These are phyloP conservation scores for Daedaleopsis nitida DNA, from an alignment of 768 basidiomycete genomes.

Conservation along the genomic window DNA sequence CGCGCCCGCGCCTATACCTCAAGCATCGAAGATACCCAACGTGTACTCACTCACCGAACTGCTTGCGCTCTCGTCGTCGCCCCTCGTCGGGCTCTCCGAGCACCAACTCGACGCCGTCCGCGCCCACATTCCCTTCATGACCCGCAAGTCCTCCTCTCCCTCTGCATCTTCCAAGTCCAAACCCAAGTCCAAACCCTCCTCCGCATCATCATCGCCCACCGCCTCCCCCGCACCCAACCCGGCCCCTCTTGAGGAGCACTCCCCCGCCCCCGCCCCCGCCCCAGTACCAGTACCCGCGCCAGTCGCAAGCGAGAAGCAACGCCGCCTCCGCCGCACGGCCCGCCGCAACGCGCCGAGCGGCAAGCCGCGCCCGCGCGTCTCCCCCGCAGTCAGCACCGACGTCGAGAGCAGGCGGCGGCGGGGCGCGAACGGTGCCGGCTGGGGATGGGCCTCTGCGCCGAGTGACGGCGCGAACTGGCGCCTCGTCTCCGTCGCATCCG, in stretches of 20 bases:
- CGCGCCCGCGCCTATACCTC: constrained; percentile 22
- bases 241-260: neutral
- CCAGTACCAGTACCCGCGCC: neutral
- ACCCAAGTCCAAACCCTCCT: neutral
- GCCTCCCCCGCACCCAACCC: neutral
- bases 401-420: constrained; percentile 22
- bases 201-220: neutral
- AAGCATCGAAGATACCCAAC: constrained; percentile 22
- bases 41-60: constrained; percentile 24
- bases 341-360: constrained; percentile 12
- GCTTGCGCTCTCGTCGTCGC: constrained; percentile 25
- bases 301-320: constrained; percentile 1
- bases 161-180: neutral
- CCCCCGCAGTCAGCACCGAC: constrained; percentile 7
- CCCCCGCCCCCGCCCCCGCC: neutral
- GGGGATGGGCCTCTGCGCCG: constrained; percentile 17
- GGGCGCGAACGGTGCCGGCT: constrained; percentile 15
- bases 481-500: neutral
- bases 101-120: constrained; percentile 18
- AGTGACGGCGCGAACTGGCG: neutral
- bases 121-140: constrained; percentile 19
- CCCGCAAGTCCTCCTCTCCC: constrained; percentile 1
- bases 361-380: neutral
- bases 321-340: constrained; percentile 21
- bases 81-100: constrained; percentile 17